These are phyloP conservation scores for Theobroma cacao DNA, from an alignment of 345 rosid species.

Conservation along the genomic window DNA sequence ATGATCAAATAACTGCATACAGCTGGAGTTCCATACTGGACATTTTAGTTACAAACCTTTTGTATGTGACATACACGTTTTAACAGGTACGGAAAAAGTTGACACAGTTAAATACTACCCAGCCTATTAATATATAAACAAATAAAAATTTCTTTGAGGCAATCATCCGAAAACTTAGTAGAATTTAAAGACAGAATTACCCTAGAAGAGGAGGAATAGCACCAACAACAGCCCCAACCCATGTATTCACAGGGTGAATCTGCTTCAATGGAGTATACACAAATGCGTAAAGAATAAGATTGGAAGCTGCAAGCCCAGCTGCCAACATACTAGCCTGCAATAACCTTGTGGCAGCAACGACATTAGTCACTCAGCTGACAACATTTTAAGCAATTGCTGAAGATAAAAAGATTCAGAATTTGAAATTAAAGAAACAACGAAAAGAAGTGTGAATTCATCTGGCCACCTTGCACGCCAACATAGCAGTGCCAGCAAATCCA, in stretches of 20 bases:
- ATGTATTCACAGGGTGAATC: conserved; percentile 92
- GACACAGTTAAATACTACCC: not conserved
- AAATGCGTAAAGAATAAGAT: conserved; percentile 73
- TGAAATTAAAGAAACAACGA: not conserved
- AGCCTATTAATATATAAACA: not conserved
- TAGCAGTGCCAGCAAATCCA: conserved; percentile 71
- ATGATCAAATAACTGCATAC: not conserved
- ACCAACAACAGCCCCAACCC: conserved; percentile 99
- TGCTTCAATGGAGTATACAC: conserved; percentile 90
- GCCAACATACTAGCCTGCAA: conserved; percentile 95
- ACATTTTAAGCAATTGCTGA: not conserved
- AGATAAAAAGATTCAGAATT: not conserved
- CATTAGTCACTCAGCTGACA: conserved; percentile 29
- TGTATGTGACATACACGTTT: not conserved
- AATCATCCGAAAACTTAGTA: conserved; percentile 9
- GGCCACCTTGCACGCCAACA: conserved; percentile 79
- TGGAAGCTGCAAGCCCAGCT: conserved; percentile 82
- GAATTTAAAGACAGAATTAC: conserved; percentile 35
- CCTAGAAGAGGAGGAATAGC: conserved; percentile 98
- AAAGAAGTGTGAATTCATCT: conserved; percentile 9
- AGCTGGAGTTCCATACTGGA: not conserved
- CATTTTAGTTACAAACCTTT: not conserved
- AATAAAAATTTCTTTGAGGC: not conserved
- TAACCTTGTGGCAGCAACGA: conserved; percentile 49
- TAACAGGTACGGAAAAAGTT: not conserved